Evolutionary conservation across 2,329 filamentous ascomycete genomes (phyloP), one percentile per base, ranked within the genome.

Genomic region (Penicillium sp.): DNA sequence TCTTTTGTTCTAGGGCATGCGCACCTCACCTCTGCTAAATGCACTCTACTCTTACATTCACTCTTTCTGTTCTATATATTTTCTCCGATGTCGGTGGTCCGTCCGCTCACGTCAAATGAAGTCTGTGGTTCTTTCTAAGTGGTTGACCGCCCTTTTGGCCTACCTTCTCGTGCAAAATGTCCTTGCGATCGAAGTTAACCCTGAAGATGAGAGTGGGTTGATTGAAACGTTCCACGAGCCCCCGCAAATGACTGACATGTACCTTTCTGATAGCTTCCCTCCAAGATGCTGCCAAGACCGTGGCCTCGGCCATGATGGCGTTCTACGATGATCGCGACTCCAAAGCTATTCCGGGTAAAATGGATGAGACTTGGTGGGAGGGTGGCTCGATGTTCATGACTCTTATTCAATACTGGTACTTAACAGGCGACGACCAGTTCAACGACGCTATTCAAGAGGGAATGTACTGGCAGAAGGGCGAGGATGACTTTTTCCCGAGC

Each of bases 351-450:
- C 79, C 79, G 4, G 81, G 81, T 46, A 74, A 81, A 53, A 71
- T 91, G 29, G 83, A 85, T 8, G 89, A 88, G 73, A 89, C 88
- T 77, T 90, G 86, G 86, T 90, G 86, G 86, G 83, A 89, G 66
- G 84, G 83, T 11, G 83, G 85, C 52, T 83, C 84, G 21, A 79
- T 90, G 77, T 87, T 87, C 79, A 86, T 86, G 61, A 82, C 84
- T 1, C 76, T 88, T 62, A 78, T 90, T 46, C 85, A 89, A 70
- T 89, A 89, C 70, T 87, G 85, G 82, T 82, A 85, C 58, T 78
- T 82, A 51, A 88, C 86, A 0, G 84, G 84, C 57, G 86, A 89
- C 68, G 67, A 74, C 10, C 79, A 79, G 49, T 88, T 85, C 72
- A 87, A 88, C 68, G 66, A 79, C 10, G 77, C 83, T 8, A 75